phyloP scores from a whole-genome alignment of 768 basidiomycete species.

The Boletus patriciae region DNA sequence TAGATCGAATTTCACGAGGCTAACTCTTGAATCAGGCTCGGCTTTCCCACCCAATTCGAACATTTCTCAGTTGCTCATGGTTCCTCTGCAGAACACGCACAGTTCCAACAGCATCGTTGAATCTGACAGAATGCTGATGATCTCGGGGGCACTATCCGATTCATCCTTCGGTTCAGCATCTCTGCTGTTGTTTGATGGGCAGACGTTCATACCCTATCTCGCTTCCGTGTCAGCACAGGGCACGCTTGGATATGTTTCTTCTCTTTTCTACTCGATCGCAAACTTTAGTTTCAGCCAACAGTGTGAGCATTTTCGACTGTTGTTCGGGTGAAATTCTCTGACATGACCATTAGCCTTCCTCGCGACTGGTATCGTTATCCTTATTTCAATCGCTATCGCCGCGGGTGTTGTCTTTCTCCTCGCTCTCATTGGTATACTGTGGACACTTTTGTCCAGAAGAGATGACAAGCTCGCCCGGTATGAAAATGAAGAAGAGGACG shows the following conservation, averaged over 20 bases:
- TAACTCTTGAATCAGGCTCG: constrained; percentile 43
- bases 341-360: constrained; percentile 63
- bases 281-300: constrained; percentile 72
- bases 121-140: constrained; percentile 84
- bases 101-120: constrained; percentile 68
- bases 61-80: constrained; percentile 84
- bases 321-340: not conserved
- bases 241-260: constrained; percentile 64
- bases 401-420: constrained; percentile 91
- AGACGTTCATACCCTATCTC: constrained; percentile 79
- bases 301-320: constrained; percentile 46
- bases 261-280: constrained; percentile 80
- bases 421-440: constrained; percentile 80
- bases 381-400: constrained; percentile 96
- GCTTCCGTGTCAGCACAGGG: constrained; percentile 66
- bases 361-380: constrained; percentile 88
- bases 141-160: constrained; percentile 76
- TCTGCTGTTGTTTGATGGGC: constrained; percentile 84
- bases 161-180: constrained; percentile 76
- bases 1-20: not conserved
- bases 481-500: constrained; percentile 71
- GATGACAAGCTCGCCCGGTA: constrained; percentile 70
- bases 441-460: constrained; percentile 82
- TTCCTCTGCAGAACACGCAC: constrained; percentile 83
- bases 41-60: constrained; percentile 55